phyloP scores from a whole-genome alignment of 2,329 filamentous ascomycete species.

The Aspergillus oerlinghausenensis region DNA sequence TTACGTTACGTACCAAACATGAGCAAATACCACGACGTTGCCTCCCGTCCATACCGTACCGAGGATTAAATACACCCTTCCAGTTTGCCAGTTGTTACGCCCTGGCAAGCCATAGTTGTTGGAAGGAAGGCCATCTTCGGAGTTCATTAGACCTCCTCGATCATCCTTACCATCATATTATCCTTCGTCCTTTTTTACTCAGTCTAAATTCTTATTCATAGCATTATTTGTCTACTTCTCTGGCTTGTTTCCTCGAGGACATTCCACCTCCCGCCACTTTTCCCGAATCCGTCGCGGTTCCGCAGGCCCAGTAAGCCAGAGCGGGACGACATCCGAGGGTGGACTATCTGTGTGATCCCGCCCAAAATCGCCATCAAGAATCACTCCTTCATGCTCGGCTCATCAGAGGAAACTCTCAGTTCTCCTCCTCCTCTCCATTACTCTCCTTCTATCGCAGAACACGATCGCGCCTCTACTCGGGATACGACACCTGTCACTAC shows the following conservation, averaged over 20 bases:
- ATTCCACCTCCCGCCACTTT: constrained; percentile 24
- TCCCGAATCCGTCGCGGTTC: constrained; percentile 28
- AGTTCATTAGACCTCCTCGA: not conserved
- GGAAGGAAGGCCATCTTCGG: not conserved
- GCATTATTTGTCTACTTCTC: constrained; percentile 2
- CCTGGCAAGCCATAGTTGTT: not conserved
- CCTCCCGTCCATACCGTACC: not conserved
- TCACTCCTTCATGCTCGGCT: constrained; percentile 49
- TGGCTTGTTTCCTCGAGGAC: not conserved
- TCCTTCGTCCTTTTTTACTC: not conserved
- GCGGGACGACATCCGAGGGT: constrained; percentile 36
- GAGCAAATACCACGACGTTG: not conserved
- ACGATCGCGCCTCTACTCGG: constrained; percentile 47
- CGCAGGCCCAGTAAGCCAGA: constrained; percentile 21
- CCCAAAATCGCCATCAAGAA: constrained; percentile 29
- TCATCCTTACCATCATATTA: not conserved
- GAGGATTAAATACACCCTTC: not conserved
- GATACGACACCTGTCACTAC: constrained; percentile 46
- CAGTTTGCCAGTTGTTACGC: constrained; percentile 1
- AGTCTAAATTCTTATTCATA: not conserved
- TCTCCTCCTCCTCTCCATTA: constrained; percentile 49
- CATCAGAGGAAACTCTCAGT: constrained; percentile 35
- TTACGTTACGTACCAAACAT: not conserved
- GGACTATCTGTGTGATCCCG: constrained; percentile 27
- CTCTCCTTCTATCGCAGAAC: constrained; percentile 47